A percentile compares a stretch with the other conserved stretches of the same genome.
Evolutionary conservation across 2,329 filamentous ascomycete species (phyloP).

Genomic region (Thermothelomyces thermophilus): DNA sequence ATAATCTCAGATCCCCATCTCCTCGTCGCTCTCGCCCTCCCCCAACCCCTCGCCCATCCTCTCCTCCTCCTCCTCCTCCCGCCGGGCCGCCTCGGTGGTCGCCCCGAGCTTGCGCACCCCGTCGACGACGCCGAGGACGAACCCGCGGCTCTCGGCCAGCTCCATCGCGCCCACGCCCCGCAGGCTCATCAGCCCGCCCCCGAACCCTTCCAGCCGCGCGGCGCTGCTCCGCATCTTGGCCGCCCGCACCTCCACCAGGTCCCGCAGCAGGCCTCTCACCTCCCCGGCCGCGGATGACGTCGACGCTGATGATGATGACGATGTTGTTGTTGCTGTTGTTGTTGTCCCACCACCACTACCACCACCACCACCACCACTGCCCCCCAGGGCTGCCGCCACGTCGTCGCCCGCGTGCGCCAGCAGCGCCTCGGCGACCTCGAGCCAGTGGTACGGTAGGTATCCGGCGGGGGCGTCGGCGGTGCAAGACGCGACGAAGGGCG

Average conservation of each 20-base stretch:
- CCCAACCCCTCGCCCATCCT: slow-evolving; percentile 21
- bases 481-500: slow-evolving; percentile 69
- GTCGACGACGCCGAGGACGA: slow-evolving; percentile 81
- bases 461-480: slow-evolving; percentile 61
- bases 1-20: slow-evolving; percentile 37
- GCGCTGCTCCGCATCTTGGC: slow-evolving; percentile 79
- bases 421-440: slow-evolving; percentile 82
- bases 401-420: slow-evolving; percentile 82
- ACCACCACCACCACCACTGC: slow-evolving; percentile 21
- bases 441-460: slow-evolving; percentile 88
- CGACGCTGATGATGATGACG: too few species aligned
- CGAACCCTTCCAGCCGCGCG: slow-evolving; percentile 62
- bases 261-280: slow-evolving; percentile 68
- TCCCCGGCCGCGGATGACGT: slow-evolving; percentile 52
- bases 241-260: slow-evolving; percentile 79
- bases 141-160: slow-evolving; percentile 76
- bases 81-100: slow-evolving; percentile 67
- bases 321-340: too few species aligned
- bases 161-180: slow-evolving; percentile 87
- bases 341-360: background rate
- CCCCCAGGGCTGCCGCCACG: slow-evolving; percentile 38
- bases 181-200: slow-evolving; percentile 62
- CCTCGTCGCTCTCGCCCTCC: slow-evolving; percentile 49
- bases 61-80: slow-evolving; percentile 68
- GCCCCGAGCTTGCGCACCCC: slow-evolving; percentile 77